Conservation (phyloP, 2,329 filamentous ascomycete genomes). For the Cercospora beticola region DNA sequence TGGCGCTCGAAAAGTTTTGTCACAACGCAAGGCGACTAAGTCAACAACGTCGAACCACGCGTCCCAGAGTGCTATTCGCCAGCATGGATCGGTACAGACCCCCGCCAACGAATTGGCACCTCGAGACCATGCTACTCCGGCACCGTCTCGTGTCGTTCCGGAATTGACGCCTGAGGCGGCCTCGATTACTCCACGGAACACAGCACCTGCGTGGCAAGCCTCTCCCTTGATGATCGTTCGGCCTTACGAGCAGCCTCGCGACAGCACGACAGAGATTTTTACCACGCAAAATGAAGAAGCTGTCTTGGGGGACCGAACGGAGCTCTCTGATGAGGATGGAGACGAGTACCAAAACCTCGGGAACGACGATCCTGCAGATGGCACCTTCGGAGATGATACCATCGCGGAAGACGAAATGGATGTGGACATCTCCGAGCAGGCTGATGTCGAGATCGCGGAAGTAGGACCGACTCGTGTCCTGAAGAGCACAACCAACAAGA, state of each 20-base stretch:
- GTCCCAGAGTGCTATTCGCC: not conserved
- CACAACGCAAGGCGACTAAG: not conserved
- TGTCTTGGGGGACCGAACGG: not conserved
- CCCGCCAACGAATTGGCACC: not conserved
- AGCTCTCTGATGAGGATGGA: not conserved
- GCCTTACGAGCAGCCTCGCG: not conserved
- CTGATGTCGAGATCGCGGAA: not conserved
- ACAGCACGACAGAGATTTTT: not conserved
- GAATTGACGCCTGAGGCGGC: not conserved
- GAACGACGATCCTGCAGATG: not conserved
- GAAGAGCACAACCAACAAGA: slow-evolving; percentile 8
- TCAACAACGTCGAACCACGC: not conserved
- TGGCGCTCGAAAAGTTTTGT: not conserved
- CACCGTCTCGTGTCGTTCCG: not conserved
- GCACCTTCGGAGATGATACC: not conserved
- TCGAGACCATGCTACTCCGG: not conserved
- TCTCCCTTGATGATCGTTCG: not conserved
- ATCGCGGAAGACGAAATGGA: slow-evolving; percentile 3
- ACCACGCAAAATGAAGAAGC: not conserved
- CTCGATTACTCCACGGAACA: not conserved
- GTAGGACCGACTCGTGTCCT: not conserved
- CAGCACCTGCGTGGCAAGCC: not conserved
- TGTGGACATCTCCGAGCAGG: slow-evolving; percentile 6
- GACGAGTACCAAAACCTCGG: not conserved
- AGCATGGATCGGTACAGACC: not conserved